Percentiles rank a stretch among this genome's conserved stretches.
phyloP scores from a whole-genome alignment of 768 basidiomycete genomes.

The Mrakia gelida region DNA sequence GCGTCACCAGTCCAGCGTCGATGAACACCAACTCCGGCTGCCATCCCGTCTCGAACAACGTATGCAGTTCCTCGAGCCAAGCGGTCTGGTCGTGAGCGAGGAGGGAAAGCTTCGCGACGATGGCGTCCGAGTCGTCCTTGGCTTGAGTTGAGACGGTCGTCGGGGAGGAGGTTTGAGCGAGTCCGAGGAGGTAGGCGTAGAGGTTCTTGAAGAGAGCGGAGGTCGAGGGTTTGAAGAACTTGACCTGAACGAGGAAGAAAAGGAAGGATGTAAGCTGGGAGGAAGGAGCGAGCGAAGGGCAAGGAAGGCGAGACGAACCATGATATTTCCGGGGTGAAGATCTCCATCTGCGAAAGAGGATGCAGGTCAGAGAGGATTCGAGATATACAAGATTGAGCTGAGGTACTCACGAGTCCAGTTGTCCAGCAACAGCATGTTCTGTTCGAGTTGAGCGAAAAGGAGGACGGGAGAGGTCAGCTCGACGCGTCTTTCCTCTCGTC shows the following conservation, averaged over 20 bases:
- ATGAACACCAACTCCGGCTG: constrained; percentile 93
- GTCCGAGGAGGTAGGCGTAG: constrained; percentile 25
- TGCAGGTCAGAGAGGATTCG: neutral
- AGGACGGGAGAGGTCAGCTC: neutral
- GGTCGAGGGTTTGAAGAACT: constrained; percentile 79
- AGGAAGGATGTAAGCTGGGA: neutral
- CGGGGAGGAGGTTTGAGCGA: constrained; percentile 35
- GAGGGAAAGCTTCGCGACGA: constrained; percentile 65
- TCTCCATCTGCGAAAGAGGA: constrained; percentile 39
- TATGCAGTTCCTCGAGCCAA: constrained; percentile 68
- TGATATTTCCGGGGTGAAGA: constrained; percentile 43
- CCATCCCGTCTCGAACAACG: constrained; percentile 66
- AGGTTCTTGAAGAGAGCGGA: constrained; percentile 60
- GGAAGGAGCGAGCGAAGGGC: neutral
- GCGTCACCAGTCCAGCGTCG: constrained; percentile 91
- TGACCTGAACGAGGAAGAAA: constrained; percentile 63
- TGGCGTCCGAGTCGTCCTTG: constrained; percentile 44
- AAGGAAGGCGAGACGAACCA: constrained; percentile 9
- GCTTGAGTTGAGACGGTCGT: constrained; percentile 50
- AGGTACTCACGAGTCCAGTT: constrained; percentile 75
- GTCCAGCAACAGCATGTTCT: constrained; percentile 98
- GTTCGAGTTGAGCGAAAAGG: neutral
- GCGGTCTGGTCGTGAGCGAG: constrained; percentile 53
- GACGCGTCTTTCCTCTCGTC: neutral
- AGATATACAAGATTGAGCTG: too few species aligned